Evolutionary conservation across 176 grass and related monocot species (phyloP).

Genomic region (Pontederia crassipes): DNA sequence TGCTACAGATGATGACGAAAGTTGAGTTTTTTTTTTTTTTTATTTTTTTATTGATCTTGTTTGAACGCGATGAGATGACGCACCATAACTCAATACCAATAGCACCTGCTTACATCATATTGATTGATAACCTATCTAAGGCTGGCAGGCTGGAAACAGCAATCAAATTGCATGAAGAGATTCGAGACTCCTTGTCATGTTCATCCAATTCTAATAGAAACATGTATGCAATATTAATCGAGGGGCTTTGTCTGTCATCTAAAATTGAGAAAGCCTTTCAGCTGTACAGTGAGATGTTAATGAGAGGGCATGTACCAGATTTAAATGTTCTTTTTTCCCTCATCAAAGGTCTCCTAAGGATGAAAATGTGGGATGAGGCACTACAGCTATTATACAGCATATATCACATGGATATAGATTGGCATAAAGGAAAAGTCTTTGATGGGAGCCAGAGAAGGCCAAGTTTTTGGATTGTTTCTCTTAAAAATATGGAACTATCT

Average conservation of each 20-base stretch:
- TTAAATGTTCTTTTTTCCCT: slow-evolving; percentile 61
- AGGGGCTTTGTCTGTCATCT: slow-evolving; percentile 68
- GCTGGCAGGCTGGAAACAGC: slow-evolving; percentile 68
- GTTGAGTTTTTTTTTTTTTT: too few species aligned
- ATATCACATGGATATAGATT: slow-evolving; percentile 30
- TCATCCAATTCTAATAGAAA: slow-evolving; percentile 28
- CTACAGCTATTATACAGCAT: slow-evolving; percentile 66
- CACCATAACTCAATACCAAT: slow-evolving; percentile 40
- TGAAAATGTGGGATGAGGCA: slow-evolving; percentile 76
- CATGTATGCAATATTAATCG: slow-evolving; percentile 51
- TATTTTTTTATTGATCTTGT: too few species aligned
- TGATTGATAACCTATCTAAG: slow-evolving; percentile 73
- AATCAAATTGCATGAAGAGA: slow-evolving; percentile 72
- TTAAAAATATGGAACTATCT: too few species aligned
- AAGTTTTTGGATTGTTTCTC: too few species aligned
- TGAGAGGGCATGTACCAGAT: slow-evolving; percentile 43
- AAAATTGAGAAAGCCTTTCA: slow-evolving; percentile 70
- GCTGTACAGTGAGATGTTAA: slow-evolving; percentile 70
- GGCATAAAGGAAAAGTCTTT: too few species aligned
- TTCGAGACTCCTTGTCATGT: slow-evolving; percentile 39
- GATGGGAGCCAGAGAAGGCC: too few species aligned
- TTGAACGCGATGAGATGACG: slow-evolving; percentile 26
- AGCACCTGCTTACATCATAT: slow-evolving; percentile 59
- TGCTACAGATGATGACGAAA: too few species aligned
- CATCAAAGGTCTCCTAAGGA: slow-evolving; percentile 54